Base-by-base conservation (phyloP, 257 asterid genomes). In the Gardenia jasminoides region DNA sequence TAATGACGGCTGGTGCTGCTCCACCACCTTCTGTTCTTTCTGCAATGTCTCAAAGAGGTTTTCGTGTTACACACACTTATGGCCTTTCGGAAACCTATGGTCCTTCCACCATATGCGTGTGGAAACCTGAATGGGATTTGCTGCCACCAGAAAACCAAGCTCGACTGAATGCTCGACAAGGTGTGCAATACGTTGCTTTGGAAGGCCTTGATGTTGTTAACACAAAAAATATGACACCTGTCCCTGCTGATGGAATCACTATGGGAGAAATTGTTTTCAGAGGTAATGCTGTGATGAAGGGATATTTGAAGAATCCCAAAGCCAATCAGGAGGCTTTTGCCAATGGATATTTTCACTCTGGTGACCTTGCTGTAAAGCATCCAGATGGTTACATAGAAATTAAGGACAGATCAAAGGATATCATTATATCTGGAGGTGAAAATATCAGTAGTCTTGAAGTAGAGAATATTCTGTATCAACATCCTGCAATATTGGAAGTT, bases 111-210 rank as follows among this genome's bases (percentile, higher is more conserved):
- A 80, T 94, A 83, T 94, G 98, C 52, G 90, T 96, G 3, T 94
- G 98, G 98, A 94, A 94, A 87, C 96, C 98, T 4, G 98, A 92
- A 76, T 94, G 98, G 98, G 97, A 94, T 77, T 85, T 92, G 17
- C 89, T 92, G 13, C 94, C 95, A 48, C 92, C 87, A 0, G 87
- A 87, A 50, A 80, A 82, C 36, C 98, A 89, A 86, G 97, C 98
- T 7, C 97, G 96, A 12, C 70, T 91, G 77, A 94, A 94, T 50
- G 88, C 98, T 12, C 90, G 98, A 31, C 98, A 94, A 81, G 98
- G 98, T 12, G 89, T 94, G 67, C 90, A 86, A 6, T 94, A 94
- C 41, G 81, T 87, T 9, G 91, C 88, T 56, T 80, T 94, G 36
- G 98, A 94, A 86, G 89, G 92, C 59, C 82, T 94, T 50, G 98